phyloP scores from a whole-genome alignment of 257 asterid genomes.

The Eucommia ulmoides region DNA sequence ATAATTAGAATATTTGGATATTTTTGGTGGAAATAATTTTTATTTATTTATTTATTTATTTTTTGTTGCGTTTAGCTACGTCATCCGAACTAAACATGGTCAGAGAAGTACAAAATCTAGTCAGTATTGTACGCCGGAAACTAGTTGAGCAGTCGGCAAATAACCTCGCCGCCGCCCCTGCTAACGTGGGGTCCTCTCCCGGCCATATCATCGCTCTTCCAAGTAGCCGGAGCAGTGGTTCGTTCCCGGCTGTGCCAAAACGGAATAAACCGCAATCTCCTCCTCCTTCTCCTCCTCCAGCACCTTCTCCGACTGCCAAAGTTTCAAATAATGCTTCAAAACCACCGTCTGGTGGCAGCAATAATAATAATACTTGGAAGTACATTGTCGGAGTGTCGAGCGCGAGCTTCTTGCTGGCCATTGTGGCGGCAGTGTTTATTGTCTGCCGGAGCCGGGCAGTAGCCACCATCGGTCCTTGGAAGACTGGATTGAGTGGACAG shows the following conservation, averaged over 20 bases:
- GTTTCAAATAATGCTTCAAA: constrained; percentile 7
- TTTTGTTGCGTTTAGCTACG: constrained; percentile 27
- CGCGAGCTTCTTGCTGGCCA: constrained; percentile 25
- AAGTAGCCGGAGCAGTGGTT: constrained; percentile 72
- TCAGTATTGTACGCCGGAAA: constrained; percentile 30
- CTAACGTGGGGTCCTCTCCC: constrained; percentile 16
- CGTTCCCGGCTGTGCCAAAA: constrained; percentile 57
- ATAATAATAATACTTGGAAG: constrained; percentile 27
- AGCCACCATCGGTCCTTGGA: constrained; percentile 67
- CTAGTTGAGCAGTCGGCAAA: constrained; percentile 42
- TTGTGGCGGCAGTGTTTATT: constrained; percentile 19
- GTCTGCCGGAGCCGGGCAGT: constrained; percentile 56
- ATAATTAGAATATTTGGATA: too few relatives aligned
- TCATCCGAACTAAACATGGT: constrained; percentile 18
- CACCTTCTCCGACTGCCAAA: constrained; percentile 11
- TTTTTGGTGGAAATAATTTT: too few relatives aligned
- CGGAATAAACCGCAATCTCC: constrained; percentile 23
- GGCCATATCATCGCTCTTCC: constrained; percentile 30
- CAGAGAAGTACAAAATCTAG: constrained; percentile 15
- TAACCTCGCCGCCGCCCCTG: constrained; percentile 48
- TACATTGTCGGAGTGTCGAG: constrained; percentile 30
- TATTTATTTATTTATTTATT: too few relatives aligned
- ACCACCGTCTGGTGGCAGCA: constrained; percentile 16
- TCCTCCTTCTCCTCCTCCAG: constrained; percentile 13
- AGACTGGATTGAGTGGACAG: constrained; percentile 87